Conservation (phyloP, 192 early-diverging fungal species). For the Paraglomus occultum region DNA sequence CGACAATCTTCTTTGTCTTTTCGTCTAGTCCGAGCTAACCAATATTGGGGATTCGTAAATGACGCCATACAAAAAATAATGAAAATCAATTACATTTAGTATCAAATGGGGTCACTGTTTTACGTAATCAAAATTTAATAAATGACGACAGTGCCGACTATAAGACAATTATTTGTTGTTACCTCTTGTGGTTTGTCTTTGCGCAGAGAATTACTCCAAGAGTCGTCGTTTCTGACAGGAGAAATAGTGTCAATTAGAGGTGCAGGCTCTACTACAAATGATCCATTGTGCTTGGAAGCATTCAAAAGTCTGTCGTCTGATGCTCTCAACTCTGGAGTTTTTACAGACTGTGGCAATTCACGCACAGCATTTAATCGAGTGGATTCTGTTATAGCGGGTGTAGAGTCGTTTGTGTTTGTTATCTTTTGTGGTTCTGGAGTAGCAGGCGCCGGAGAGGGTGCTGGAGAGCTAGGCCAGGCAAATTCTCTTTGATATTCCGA, state of each 20-base stretch:
- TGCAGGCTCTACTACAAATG: not conserved
- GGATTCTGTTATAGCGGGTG: not conserved
- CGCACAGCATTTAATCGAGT: not conserved
- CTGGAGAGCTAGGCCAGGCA: not conserved
- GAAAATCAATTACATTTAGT: not conserved
- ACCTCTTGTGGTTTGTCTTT: conserved; percentile 10
- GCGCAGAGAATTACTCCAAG: conserved; percentile 15
- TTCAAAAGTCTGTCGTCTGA: not conserved
- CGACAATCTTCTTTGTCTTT: conserved; percentile 24
- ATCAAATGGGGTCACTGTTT: not conserved
- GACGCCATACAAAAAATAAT: no score
- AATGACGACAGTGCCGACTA: not conserved
- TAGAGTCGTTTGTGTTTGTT: not conserved
- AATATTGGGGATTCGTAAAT: no score
- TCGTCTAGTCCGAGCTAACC: not conserved
- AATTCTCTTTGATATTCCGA: conserved; percentile 29
- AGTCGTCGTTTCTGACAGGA: conserved; percentile 1
- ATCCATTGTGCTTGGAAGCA: not conserved
- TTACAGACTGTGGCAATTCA: not conserved
- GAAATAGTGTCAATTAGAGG: not conserved
- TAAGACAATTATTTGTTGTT: not conserved
- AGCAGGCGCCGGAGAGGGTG: not conserved
- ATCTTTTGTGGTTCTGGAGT: conserved; percentile 18
- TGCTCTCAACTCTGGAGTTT: not conserved
- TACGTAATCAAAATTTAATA: not conserved